These are phyloP conservation scores for Saccharomycopsis selenospora DNA, from an alignment of 805 yeast species.

Conservation along the genomic window DNA sequence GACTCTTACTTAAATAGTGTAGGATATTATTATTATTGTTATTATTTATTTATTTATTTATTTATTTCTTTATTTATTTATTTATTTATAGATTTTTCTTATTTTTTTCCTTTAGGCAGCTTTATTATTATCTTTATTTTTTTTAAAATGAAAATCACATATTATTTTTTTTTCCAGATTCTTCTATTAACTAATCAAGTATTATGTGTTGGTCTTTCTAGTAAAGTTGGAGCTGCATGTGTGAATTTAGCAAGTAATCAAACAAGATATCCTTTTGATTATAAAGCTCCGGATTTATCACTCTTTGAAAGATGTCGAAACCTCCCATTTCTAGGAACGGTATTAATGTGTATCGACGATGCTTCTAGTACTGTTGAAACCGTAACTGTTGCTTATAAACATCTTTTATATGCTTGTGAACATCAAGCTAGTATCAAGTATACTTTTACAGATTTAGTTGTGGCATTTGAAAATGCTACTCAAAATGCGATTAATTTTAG, in stretches of 20 bases:
- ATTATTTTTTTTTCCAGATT: too few relatives aligned
- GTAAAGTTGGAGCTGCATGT: conserved; percentile 32
- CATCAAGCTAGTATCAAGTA: conserved; percentile 28
- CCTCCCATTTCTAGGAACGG: conserved; percentile 31
- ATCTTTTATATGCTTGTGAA: conserved; percentile 31
- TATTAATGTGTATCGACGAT: conserved; percentile 31
- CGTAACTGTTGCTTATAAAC: conserved; percentile 28
- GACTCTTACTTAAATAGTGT: too few relatives aligned
- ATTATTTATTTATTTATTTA: too few relatives aligned
- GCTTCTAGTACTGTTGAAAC: conserved; percentile 26
- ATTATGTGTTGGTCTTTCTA: neutral
- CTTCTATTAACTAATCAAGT: neutral
- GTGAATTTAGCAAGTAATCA: conserved; percentile 30
- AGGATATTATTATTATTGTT: too few relatives aligned
- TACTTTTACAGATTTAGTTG: conserved; percentile 26
- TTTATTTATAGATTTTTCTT: too few relatives aligned
- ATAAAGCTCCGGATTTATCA: conserved; percentile 29
- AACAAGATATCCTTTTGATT: conserved; percentile 30
- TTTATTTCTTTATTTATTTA: too few relatives aligned
- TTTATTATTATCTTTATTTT: too few relatives aligned
- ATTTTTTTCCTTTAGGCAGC: too few relatives aligned
- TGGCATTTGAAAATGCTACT: conserved; percentile 27
- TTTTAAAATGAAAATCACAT: too few relatives aligned
- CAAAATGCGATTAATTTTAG: conserved; percentile 22
- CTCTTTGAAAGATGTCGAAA: conserved; percentile 32